Evolutionary conservation across 2,329 filamentous ascomycete genomes (phyloP), one percentile per base, ranked within the genome.

Genomic region (Colletotrichum scovillei): DNA sequence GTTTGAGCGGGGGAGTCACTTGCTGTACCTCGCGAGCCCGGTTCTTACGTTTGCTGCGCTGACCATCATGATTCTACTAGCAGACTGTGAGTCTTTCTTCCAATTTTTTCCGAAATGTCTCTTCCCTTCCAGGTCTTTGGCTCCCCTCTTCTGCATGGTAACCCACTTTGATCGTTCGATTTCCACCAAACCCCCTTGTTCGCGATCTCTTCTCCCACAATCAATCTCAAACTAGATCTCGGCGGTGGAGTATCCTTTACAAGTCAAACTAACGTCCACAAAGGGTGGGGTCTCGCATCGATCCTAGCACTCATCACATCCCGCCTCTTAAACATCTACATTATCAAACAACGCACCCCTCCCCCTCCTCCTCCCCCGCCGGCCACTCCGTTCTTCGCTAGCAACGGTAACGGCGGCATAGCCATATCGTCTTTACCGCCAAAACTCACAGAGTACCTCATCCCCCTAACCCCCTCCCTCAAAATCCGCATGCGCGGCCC

Each of bases 301-400:
- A 78, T 91, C 11, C 55, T 85, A 0, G 82, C 85, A 0, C 84
- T 92, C 26, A 87, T 91, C 77, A 58, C 86, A 14, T 87, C 88
- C 2, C 88, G 91, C 16, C 71, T 89, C 9, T 79, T 90, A 69
- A 91, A 91, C 76, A 87, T 90, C 69, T 84, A 84, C 80, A 83
- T 89, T 42, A 88, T 92, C 78, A 89, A 89, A 71, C 82, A 86
- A 60, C 88, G 90, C 49, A 81, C 83, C 5, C 73, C 16, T 66
- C 1, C 74, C 67, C 5, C 56, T 32, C 2, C 65, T 59, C 24
- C 71, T 67, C 30, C 67, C 6, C 42, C 8, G 3, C 42, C 19
- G 3, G 19, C 42, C 60, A 1, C 57, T 67, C 4, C 53, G 3
- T 5, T 38, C 22, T 35, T 26, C 30, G 5, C n/a, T 0, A 42